Conservation (phyloP, 768 basidiomycete genomes). For the Tulasnella sp. region DNA sequence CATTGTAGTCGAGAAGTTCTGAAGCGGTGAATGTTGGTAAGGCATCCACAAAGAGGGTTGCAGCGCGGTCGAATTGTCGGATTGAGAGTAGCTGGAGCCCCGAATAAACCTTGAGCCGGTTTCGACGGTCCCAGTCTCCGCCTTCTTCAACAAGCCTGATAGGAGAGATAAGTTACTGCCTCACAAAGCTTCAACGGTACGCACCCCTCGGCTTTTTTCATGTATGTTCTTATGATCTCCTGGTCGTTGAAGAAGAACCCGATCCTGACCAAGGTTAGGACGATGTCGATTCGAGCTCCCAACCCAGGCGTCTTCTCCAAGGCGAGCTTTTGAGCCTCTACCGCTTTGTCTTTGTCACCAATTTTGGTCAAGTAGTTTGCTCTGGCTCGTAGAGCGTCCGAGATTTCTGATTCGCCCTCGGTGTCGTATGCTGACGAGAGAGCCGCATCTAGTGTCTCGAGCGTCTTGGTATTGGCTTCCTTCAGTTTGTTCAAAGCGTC, state of each 20-base stretch:
- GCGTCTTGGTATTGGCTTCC: constrained; percentile 64
- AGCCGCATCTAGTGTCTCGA: constrained; percentile 70
- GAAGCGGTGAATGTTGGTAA: constrained; percentile 92
- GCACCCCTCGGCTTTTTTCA: constrained; percentile 77
- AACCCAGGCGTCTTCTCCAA: constrained; percentile 89
- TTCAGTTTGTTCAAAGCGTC: constrained; percentile 51
- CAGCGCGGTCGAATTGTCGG: constrained; percentile 85
- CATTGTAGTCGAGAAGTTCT: constrained; percentile 82
- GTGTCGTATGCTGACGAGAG: constrained; percentile 84
- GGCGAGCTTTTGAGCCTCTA: constrained; percentile 77
- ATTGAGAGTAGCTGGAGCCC: constrained; percentile 81
- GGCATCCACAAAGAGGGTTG: constrained; percentile 84
- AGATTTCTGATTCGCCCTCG: constrained; percentile 90
- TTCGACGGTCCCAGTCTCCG: constrained; percentile 97
- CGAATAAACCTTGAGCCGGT: constrained; percentile 93
- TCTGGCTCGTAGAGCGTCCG: constrained; percentile 75
- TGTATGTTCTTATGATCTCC: constrained; percentile 61
- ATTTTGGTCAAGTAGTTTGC: constrained; percentile 86
- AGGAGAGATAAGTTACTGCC: constrained; percentile 7
- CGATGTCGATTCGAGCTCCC: constrained; percentile 90
- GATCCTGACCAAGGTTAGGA: constrained; percentile 80
- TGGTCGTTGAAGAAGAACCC: constrained; percentile 88
- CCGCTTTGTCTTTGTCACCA: constrained; percentile 84
- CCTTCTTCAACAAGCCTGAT: constrained; percentile 84
- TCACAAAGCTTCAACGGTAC: constrained; percentile 36